Evolutionary conservation across 2,329 filamentous ascomycete genomes (phyloP).

Genomic region (Sphaerulina vaccinii): DNA sequence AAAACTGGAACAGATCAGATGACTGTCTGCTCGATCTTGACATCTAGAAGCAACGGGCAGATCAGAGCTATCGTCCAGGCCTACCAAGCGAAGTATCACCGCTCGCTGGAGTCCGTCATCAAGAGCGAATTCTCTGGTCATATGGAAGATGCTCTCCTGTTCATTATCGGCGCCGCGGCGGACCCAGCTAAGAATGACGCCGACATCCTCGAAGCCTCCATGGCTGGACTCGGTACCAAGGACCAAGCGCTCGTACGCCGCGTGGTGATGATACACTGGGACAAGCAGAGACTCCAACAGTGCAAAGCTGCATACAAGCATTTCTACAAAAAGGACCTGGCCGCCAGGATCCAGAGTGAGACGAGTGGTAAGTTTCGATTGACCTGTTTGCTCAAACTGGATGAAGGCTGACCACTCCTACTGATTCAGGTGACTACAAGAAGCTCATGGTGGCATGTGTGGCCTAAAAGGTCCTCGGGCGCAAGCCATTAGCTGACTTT

Average conservation of each 20-base stretch:
- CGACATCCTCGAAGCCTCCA: slow-evolving; percentile 75
- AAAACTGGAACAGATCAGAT: slow-evolving; percentile 66
- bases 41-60: slow-evolving; percentile 74
- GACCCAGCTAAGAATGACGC: slow-evolving; percentile 87
- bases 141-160: slow-evolving; percentile 81
- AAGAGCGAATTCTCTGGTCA: slow-evolving; percentile 84
- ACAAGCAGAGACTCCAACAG: slow-evolving; percentile 68
- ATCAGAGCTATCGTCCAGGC: slow-evolving; percentile 75
- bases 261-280: slow-evolving; percentile 83
- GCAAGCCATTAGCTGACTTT: slow-evolving; percentile 7
- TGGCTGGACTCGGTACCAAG: slow-evolving; percentile 85
- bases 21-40: slow-evolving; percentile 75
- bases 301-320: slow-evolving; percentile 76
- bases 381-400: neutral
- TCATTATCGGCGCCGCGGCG: slow-evolving; percentile 71
- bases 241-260: slow-evolving; percentile 74
- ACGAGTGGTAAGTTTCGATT: slow-evolving; percentile 54
- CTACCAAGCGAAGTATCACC: slow-evolving; percentile 72
- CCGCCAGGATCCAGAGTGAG: slow-evolving; percentile 72
- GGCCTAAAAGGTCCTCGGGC: slow-evolving; percentile 5
- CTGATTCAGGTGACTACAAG: slow-evolving; percentile 61
- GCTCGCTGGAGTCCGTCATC: slow-evolving; percentile 69
- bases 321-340: slow-evolving; percentile 66
- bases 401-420: neutral
- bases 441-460: slow-evolving; percentile 65